Percentiles rank a stretch among this genome's conserved stretches.
Conservation (phyloP, 78 protist genomes). For the Chrysochromulina parva region DNA sequence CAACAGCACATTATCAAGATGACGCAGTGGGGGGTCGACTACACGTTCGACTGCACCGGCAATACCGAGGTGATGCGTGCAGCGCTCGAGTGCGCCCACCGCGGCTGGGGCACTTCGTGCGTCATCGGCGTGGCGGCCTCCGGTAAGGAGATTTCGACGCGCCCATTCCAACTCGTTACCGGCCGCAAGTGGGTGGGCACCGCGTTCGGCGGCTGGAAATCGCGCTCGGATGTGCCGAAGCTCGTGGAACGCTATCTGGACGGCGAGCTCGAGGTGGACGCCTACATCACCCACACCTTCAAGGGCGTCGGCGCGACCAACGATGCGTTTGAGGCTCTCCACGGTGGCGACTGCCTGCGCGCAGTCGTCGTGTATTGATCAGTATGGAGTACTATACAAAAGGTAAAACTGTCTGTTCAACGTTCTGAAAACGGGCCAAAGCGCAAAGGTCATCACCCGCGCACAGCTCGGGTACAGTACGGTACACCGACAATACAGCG, state of each 20-base stretch:
- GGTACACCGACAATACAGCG: neutral
- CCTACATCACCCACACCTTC: constrained; percentile 66
- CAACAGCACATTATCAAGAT: constrained; percentile 22
- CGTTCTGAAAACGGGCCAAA: too few relatives aligned
- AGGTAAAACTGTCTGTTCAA: too few relatives aligned
- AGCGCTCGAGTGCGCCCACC: constrained; percentile 85
- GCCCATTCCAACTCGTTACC: constrained; percentile 95
- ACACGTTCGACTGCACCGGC: constrained; percentile 91
- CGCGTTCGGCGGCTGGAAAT: constrained; percentile 45
- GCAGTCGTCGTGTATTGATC: constrained; percentile 36
- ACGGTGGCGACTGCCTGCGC: constrained; percentile 51
- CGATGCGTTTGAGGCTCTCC: constrained; percentile 70
- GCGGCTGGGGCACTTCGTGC: constrained; percentile 83
- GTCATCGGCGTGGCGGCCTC: constrained; percentile 75
- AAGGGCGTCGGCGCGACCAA: constrained; percentile 53
- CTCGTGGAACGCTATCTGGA: neutral
- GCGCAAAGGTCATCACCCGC: too few relatives aligned
- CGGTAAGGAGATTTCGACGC: constrained; percentile 85
- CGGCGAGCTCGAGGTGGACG: constrained; percentile 69
- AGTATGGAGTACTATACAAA: neutral
- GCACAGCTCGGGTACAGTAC: neutral
- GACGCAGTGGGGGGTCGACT: constrained; percentile 78
- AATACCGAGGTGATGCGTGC: constrained; percentile 81
- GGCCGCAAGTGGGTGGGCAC: constrained; percentile 83
- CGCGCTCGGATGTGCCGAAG: constrained; percentile 45